A percentile compares a stretch with the other conserved stretches of the same genome.
Evolutionary conservation across 148 eudicot species (phyloP).

Genomic region (Chenopodium berlandieri): DNA sequence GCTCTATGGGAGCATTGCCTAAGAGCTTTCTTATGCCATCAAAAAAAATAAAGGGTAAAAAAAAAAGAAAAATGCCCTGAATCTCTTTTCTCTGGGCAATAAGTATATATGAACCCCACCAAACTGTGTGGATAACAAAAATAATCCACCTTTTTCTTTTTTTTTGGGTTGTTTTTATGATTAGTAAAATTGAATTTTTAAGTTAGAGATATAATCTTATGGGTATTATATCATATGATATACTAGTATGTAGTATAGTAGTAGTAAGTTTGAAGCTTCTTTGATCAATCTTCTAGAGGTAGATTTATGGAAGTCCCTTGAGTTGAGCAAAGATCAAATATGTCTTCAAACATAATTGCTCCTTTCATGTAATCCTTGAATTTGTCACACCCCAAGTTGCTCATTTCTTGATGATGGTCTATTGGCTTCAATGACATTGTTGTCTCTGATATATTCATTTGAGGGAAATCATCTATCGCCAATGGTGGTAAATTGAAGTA

Average conservation of each 20-base stretch:
- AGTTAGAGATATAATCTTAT: constrained; percentile 19
- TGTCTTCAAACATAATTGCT: constrained; percentile 36
- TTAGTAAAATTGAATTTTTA: constrained; percentile 23
- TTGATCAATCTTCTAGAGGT: constrained; percentile 28
- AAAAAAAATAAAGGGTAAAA: not conserved
- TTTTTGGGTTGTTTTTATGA: constrained; percentile 22
- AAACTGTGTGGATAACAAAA: constrained; percentile 36
- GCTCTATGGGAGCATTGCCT: constrained; percentile 42
- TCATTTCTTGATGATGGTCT: constrained; percentile 15
- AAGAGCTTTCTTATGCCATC: constrained; percentile 20
- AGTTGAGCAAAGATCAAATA: constrained; percentile 35
- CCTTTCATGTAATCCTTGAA: constrained; percentile 42
- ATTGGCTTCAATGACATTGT: constrained; percentile 23
- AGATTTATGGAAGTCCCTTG: constrained; percentile 28
- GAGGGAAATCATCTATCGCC: constrained; percentile 36
- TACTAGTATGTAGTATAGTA: not conserved
- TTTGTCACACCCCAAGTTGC: constrained; percentile 29
- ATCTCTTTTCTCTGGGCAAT: constrained; percentile 18
- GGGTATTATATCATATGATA: constrained; percentile 3
- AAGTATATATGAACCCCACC: constrained; percentile 27
- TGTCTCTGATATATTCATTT: constrained; percentile 30
- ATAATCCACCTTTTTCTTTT: constrained; percentile 30
- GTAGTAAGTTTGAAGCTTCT: constrained; percentile 16
- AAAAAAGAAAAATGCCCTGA: constrained; percentile 14
- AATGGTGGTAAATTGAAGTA: constrained; percentile 29